These are phyloP conservation scores for Castanea mollissima DNA, from an alignment of 306 rosid genomes.

Conservation along the genomic window DNA sequence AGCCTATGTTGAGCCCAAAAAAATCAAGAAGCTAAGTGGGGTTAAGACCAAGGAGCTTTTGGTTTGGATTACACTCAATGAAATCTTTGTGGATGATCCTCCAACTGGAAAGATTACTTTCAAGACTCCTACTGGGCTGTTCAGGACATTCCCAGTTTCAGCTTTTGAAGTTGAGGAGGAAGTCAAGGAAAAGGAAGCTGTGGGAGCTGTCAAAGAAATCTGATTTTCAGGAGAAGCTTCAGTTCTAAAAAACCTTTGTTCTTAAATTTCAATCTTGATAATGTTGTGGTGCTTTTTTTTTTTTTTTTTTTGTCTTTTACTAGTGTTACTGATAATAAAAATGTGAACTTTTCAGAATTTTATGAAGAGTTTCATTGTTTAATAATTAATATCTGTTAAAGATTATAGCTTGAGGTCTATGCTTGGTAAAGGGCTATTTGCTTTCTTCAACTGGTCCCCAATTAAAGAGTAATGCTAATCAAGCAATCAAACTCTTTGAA, in stretches of 20 bases:
- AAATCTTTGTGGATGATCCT: slow-evolving; percentile 66
- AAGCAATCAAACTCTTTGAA: no score
- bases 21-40: slow-evolving; percentile 77
- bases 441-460: no score
- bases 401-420: no score
- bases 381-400: no score
- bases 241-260: no score
- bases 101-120: slow-evolving; percentile 77
- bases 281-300: background rate
- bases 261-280: background rate
- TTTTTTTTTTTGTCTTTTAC: background rate
- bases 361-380: background rate
- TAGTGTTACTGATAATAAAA: background rate
- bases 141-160: slow-evolving; percentile 53
- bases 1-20: slow-evolving; percentile 54
- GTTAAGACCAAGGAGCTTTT: slow-evolving; percentile 85
- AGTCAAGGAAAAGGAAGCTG: slow-evolving; percentile 7
- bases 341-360: background rate
- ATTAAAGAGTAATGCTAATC: no score
- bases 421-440: no score
- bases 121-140: slow-evolving; percentile 61
- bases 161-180: slow-evolving; percentile 61
- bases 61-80: slow-evolving; percentile 68
- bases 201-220: slow-evolving; percentile 39
- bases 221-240: slow-evolving; percentile 11